Evolutionary conservation across 352 stramenopile genomes (phyloP), one percentile per base, ranked within the genome.

Genomic region (Globisporangium nodosum): DNA sequence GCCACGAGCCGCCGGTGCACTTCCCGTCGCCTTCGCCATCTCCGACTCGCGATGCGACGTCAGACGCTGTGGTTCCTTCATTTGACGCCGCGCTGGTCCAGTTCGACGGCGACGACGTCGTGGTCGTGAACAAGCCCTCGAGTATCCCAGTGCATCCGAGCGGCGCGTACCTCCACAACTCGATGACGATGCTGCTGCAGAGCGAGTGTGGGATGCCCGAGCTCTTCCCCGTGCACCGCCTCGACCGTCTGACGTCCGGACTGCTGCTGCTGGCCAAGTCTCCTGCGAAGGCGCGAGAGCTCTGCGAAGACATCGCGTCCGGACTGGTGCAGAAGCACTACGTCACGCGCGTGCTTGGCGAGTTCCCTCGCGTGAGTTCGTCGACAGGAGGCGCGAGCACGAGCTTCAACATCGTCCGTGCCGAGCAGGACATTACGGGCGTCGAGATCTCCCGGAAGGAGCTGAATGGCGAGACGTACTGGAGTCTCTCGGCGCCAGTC

Each of bases 211-310:
- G 72, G 20, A 46, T 66, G n/a, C 54, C 71, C 2, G 53, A 77
- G 58, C 64, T 94, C 21, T 78, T 84, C 45, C 71, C 90, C 9
- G 88, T 98, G 46, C 92, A 98, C 75, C 92, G 96, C 21, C 68
- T 98, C 18, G 96, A 98, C 79, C 80, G 92, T 54, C 68, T 98
- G 12, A 98, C 96, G 21, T 97, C 89, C 0, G 80, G 80, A 4
- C 60, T 90, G 27, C 45, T 87, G 33, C 54, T 90, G 16, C 65
- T 90, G 8, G 71, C 74, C 58, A 90, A 85, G 46, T 70, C 68
- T 2, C 7, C 67, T 3, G 56, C 61, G 15, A 83, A 70, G 40
- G 81, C 81, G 21, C 68, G 70, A 3, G 58, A 56, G 52, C 54
- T 90, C 8, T 75, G 64, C 20, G 54, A 66, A 16, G 71, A 81